A percentile compares a stretch with the other conserved stretches of the same genome.
These are phyloP conservation scores for Astrephomene gubernaculifera DNA, from an alignment of 139 green algal genomes.

Conservation along the genomic window DNA sequence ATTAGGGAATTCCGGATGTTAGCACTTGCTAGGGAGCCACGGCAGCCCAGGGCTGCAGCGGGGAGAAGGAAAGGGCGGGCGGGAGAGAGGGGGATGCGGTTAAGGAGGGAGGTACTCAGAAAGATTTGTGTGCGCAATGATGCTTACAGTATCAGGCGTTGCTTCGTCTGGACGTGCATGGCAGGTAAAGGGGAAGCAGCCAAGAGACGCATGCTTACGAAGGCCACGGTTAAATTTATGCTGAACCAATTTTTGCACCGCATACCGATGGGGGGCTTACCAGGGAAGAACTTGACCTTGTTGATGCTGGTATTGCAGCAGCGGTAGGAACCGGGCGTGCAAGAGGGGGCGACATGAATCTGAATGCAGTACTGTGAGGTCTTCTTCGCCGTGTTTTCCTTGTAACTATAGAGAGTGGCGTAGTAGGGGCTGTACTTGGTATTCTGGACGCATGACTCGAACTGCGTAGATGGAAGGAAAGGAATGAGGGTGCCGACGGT, in stretches of 20 bases:
- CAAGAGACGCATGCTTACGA: too few species aligned
- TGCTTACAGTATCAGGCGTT: too few species aligned
- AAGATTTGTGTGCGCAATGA: too few species aligned
- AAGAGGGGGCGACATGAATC: background rate
- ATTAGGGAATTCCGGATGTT: background rate
- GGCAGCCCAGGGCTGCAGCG: constrained; percentile 12
- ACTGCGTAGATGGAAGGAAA: too few species aligned
- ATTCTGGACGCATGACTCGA: constrained; percentile 25
- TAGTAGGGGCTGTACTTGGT: constrained; percentile 12
- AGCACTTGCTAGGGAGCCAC: background rate
- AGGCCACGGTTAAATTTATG: too few species aligned
- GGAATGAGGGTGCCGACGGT: background rate
- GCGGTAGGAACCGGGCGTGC: background rate
- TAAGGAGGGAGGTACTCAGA: background rate
- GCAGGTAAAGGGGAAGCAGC: too few species aligned
- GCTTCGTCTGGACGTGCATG: too few species aligned
- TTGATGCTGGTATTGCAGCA: constrained; percentile 31
- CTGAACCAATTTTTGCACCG: too few species aligned
- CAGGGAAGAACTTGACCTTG: constrained; percentile 42
- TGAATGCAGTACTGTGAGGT: constrained; percentile 12
- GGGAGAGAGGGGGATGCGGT: background rate
- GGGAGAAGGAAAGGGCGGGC: background rate
- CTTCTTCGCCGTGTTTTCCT: background rate
- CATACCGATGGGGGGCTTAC: too few species aligned
- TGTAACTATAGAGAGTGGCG: background rate